These are phyloP conservation scores for Cucumis hystrix DNA, from an alignment of 306 rosid species.

Conservation along the genomic window DNA sequence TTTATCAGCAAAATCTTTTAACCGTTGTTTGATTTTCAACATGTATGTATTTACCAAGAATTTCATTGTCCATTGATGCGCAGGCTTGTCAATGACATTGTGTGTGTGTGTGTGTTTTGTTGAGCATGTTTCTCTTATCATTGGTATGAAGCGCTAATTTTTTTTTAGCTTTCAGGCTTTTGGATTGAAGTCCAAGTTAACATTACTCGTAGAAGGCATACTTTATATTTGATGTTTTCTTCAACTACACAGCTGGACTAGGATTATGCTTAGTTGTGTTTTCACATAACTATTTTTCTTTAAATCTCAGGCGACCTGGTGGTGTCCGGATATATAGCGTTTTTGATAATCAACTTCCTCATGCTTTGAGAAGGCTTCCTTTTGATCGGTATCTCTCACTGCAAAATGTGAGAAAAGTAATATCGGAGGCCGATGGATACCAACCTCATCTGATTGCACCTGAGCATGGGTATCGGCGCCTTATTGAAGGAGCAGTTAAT, in stretches of 20 bases:
- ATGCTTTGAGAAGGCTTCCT: constrained; percentile 38
- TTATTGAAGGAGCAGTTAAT: constrained; percentile 32
- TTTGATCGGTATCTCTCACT: constrained; percentile 33
- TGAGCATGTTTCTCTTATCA: not conserved
- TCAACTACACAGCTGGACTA: not conserved
- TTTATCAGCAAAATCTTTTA: not conserved
- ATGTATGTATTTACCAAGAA: not conserved
- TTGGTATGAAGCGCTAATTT: not conserved
- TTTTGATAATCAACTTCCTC: constrained; percentile 40
- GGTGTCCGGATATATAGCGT: constrained; percentile 36
- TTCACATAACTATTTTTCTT: not conserved
- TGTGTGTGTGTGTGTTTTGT: not conserved
- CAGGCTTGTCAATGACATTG: not conserved
- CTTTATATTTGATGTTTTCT: not conserved
- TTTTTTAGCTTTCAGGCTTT: not conserved
- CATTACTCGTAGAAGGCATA: not conserved
- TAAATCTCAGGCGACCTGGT: constrained; percentile 35
- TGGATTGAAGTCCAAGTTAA: not conserved
- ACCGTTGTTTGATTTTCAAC: not conserved
- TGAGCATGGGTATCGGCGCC: constrained; percentile 42
- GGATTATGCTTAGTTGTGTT: not conserved
- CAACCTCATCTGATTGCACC: constrained; percentile 53
- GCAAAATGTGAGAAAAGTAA: constrained; percentile 32
- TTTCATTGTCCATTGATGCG: not conserved
- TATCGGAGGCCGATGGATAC: constrained; percentile 44